These are phyloP conservation scores for Karstenula rhodostoma DNA, from an alignment of 2,329 filamentous ascomycete genomes.

Conservation along the genomic window DNA sequence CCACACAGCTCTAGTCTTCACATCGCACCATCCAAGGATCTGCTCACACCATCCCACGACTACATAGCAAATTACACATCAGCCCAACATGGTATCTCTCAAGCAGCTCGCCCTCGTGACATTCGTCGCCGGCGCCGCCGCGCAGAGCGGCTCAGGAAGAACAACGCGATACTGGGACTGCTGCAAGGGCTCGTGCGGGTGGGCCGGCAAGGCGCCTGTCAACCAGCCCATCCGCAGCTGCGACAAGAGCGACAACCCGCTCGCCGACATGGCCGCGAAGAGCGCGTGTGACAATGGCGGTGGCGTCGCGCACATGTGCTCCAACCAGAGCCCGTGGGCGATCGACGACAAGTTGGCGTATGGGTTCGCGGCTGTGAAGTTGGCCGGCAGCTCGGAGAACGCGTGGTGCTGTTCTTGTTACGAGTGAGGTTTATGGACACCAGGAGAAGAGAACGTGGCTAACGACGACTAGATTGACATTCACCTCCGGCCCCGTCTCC, in stretches of 20 bases:
- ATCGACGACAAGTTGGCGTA: slow-evolving; percentile 66
- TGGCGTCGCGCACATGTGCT: slow-evolving; percentile 66
- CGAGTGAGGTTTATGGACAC: slow-evolving; percentile 46
- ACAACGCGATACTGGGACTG: slow-evolving; percentile 63
- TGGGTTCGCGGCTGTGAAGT: slow-evolving; percentile 69
- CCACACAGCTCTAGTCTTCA: not conserved
- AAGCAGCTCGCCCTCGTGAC: slow-evolving; percentile 39
- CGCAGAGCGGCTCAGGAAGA: slow-evolving; percentile 37
- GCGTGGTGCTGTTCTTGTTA: slow-evolving; percentile 73
- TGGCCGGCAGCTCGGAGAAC: slow-evolving; percentile 62
- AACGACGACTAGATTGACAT: slow-evolving; percentile 56
- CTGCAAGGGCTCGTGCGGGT: slow-evolving; percentile 73
- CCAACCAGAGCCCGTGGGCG: slow-evolving; percentile 68
- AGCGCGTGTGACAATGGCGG: slow-evolving; percentile 64
- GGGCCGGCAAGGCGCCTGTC: slow-evolving; percentile 66
- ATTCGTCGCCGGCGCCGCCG: slow-evolving; percentile 36
- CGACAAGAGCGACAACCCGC: slow-evolving; percentile 63
- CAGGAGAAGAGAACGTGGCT: slow-evolving; percentile 7
- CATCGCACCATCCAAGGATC: slow-evolving; percentile 16
- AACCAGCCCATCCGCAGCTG: slow-evolving; percentile 63
- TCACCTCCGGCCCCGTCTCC: slow-evolving; percentile 62
- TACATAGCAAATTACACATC: not conserved
- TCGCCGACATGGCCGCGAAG: slow-evolving; percentile 59
- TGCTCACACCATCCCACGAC: not conserved
- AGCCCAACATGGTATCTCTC: slow-evolving; percentile 32